Evolutionary conservation across 78 protist species (phyloP).

Genomic region (Emiliania huxleyi): DNA sequence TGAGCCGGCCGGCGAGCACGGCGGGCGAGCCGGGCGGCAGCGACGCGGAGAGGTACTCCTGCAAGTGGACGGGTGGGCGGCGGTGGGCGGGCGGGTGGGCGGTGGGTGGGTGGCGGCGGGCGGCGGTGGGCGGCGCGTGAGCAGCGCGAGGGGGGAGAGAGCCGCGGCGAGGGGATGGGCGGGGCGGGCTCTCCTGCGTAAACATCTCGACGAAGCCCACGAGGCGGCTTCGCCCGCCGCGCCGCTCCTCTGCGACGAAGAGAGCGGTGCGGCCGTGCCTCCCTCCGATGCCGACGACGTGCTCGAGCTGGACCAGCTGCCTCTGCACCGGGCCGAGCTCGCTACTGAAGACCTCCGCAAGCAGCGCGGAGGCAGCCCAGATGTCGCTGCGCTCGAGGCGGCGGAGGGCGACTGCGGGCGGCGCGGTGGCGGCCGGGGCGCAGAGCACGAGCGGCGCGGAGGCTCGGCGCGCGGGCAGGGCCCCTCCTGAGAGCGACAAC

Average conservation of each 20-base stretch:
- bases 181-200: too few species aligned
- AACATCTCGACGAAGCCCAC: neutral
- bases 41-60: neutral
- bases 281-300: neutral
- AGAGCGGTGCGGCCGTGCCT: neutral
- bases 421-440: too few species aligned
- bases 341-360: neutral
- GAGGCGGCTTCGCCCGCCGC: neutral
- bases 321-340: neutral
- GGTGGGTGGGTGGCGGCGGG: too few species aligned
- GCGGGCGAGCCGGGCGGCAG: neutral
- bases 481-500: too few species aligned
- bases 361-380: neutral
- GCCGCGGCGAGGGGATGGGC: too few species aligned
- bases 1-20: neutral
- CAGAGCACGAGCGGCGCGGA: too few species aligned
- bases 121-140: too few species aligned
- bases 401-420: too few species aligned
- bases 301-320: neutral
- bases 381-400: neutral
- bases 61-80: too few species aligned
- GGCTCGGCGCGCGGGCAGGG: too few species aligned
- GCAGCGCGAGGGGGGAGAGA: too few species aligned
- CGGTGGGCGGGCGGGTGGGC: too few species aligned
- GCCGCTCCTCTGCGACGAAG: neutral